Percentiles rank a stretch among this genome's conserved stretches.
Evolutionary conservation across 2,329 filamentous ascomycete genomes (phyloP).

Genomic region (Penicillium sp.): DNA sequence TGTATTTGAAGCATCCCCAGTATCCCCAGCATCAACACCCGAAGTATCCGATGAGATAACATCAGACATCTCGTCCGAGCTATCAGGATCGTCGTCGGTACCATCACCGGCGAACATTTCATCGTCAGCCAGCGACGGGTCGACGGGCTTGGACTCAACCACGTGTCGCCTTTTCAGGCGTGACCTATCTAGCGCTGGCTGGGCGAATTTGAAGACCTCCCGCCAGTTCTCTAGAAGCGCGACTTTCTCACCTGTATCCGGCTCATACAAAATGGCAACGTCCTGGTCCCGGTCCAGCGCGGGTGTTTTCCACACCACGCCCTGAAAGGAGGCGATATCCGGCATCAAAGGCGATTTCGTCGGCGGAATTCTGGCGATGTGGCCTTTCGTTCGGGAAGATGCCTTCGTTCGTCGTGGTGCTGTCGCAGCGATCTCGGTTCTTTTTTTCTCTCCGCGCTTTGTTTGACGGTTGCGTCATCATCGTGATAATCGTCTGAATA

Average conservation of each 20-base stretch:
- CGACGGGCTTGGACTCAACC: background rate
- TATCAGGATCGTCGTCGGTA: constrained; percentile 10
- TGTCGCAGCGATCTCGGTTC: constrained; percentile 8
- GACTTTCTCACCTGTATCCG: constrained; percentile 43
- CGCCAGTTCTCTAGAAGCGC: constrained; percentile 48
- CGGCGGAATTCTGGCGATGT: background rate
- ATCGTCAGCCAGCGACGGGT: constrained; percentile 4
- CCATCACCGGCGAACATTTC: background rate
- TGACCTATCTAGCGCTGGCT: constrained; percentile 30
- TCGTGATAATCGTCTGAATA: constrained; percentile 48
- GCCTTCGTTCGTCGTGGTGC: constrained; percentile 19
- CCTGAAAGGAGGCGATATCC: constrained; percentile 35
- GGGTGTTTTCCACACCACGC: constrained; percentile 41
- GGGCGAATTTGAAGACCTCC: constrained; percentile 41
- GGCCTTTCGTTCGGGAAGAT: background rate
- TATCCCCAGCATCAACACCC: constrained; percentile 17
- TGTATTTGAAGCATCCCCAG: constrained; percentile 22
- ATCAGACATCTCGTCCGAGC: constrained; percentile 21
- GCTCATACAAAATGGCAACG: constrained; percentile 32
- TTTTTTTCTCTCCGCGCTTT: constrained; percentile 15
- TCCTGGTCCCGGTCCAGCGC: constrained; percentile 25
- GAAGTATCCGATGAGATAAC: constrained; percentile 12
- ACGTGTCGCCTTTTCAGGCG: constrained; percentile 16
- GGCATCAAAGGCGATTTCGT: constrained; percentile 14
- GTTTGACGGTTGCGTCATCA: constrained; percentile 39